Evolutionary conservation across 805 yeast species (phyloP).

Genomic region (Lipomyces chichibuensis): DNA sequence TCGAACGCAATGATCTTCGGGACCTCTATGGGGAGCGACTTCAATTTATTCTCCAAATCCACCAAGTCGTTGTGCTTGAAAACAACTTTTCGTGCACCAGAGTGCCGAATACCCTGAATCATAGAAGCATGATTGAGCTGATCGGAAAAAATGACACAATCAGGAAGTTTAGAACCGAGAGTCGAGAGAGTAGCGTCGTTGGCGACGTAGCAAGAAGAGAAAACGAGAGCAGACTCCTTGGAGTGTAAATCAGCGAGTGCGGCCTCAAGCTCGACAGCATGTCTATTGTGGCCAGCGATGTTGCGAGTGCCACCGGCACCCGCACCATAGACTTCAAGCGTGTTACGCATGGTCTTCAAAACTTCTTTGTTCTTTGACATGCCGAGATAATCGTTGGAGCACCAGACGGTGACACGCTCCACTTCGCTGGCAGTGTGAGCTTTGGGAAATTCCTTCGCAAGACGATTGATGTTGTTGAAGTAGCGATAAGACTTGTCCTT

Average conservation of each 20-base stretch:
- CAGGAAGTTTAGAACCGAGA: slow-evolving; percentile 87
- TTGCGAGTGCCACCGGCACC: slow-evolving; percentile 99
- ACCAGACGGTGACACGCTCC: slow-evolving; percentile 97
- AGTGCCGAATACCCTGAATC: slow-evolving; percentile 94
- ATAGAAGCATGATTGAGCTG: slow-evolving; percentile 95
- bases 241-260: slow-evolving; percentile 89
- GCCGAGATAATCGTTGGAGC: slow-evolving; percentile 96
- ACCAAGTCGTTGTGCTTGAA: slow-evolving; percentile 87
- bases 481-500: slow-evolving; percentile 89
- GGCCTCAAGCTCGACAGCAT: slow-evolving; percentile 84
- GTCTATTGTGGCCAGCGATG: slow-evolving; percentile 95
- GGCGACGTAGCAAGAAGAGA: slow-evolving; percentile 94
- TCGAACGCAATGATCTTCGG: slow-evolving; percentile 98
- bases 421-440: slow-evolving; percentile 73
- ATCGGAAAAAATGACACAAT: slow-evolving; percentile 89
- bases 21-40: slow-evolving; percentile 76
- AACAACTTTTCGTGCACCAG: slow-evolving; percentile 83
- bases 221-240: slow-evolving; percentile 93
- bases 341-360: slow-evolving; percentile 70
- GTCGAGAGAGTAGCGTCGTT: slow-evolving; percentile 92
- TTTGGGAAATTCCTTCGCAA: slow-evolving; percentile 89
- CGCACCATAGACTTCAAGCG: slow-evolving; percentile 88
- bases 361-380: slow-evolving; percentile 84
- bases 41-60: slow-evolving; percentile 78
- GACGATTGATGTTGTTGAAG: slow-evolving; percentile 95